Evolutionary conservation across 768 basidiomycete species (phyloP), one percentile per base, ranked within the genome.

Genomic region (Saitozyma podzolica): DNA sequence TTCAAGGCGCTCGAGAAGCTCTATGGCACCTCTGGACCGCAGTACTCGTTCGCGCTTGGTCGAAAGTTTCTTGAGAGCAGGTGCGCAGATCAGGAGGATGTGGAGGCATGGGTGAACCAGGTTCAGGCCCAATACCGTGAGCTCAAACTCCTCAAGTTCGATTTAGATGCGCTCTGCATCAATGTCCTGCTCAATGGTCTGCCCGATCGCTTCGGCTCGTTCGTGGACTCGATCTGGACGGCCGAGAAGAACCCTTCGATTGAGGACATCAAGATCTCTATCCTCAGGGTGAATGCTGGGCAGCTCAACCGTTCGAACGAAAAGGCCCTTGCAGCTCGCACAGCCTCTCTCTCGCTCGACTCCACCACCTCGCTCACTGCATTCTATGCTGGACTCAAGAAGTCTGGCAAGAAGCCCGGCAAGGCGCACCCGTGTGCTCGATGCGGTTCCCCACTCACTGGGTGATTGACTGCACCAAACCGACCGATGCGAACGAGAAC

Each of bases 361-460:
- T n/a, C 29, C 20, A n/a, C 53, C 9, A 54, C 40, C 45, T 39
- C 41, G 16, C 56, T 57, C 14, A 39, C 9, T 20, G 56, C 56
- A 3, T 57, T 57, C 56, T 57, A 57, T 43, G 41, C 56, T 43
- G 41, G 40, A 42, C 56, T 57, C 56, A 57, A 47, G 45, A 39
- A 40, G 11, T 57, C 56, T 9, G 56, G 56, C 16, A 57, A 57
- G 56, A 57, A 57, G 19, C 56, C 56, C 8, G 45, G 56, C 56
- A 57, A 57, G 56, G 56, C 41, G 56, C 56, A 57, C 19, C 56
- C 56, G 14, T 57, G 56, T 42, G 56, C 56, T 57, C 56, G 56
- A n/a, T 57, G 56, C 19, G 56, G 56, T 17, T 57, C 56, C 40
- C 13, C 43, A 42, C 45, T 43, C 56, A 57, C 56, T 57, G 56